Conservation (phyloP, 2,329 filamentous ascomycete species). For the Diaporthe eres region DNA sequence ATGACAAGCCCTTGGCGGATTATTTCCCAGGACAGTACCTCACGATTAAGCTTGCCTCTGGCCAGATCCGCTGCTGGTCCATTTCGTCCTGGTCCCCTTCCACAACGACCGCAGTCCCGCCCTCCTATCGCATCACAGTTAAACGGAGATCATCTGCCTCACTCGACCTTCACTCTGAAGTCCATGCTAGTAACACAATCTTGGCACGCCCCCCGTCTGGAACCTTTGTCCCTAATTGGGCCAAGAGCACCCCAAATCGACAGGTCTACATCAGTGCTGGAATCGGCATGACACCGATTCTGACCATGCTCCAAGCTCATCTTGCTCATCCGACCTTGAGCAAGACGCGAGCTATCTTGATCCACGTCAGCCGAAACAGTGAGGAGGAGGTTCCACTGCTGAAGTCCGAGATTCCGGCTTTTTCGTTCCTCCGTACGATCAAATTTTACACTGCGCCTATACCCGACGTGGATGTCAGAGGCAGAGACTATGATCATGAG, state of each 20-base stretch:
- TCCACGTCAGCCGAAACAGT: background rate
- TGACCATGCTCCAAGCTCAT: constrained; percentile 7
- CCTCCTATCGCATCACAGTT: background rate
- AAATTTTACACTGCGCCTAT: background rate
- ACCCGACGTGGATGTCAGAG: background rate
- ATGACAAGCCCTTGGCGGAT: background rate
- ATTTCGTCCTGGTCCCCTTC: background rate
- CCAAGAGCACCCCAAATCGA: background rate
- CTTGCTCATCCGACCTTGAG: background rate
- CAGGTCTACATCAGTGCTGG: constrained; percentile 2
- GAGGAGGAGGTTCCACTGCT: background rate
- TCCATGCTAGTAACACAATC: background rate
- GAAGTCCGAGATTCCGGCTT: background rate
- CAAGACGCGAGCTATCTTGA: background rate
- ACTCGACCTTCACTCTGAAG: background rate
- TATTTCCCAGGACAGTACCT: background rate
- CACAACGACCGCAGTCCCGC: background rate
- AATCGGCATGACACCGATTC: constrained; percentile 2
- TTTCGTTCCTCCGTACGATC: background rate
- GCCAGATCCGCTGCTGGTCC: constrained; percentile 1
- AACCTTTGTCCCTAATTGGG: background rate
- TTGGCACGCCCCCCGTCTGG: background rate
- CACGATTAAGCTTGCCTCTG: background rate
- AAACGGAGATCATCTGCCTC: background rate
- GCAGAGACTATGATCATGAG: background rate